These are phyloP conservation scores for Cyberlindnera mycetangii DNA, from an alignment of 805 yeast genomes.

Conservation along the genomic window DNA sequence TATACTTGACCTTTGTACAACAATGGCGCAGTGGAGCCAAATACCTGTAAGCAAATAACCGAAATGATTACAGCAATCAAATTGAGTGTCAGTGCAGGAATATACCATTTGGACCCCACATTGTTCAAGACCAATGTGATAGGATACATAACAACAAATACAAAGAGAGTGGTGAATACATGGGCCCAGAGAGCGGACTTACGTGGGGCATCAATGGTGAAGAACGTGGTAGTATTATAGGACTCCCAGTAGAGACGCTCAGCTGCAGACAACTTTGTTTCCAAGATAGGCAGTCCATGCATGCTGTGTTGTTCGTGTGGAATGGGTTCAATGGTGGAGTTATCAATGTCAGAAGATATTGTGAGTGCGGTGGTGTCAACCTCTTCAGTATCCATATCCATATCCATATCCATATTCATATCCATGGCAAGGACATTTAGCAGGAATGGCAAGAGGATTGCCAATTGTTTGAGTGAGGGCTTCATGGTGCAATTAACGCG, in stretches of 20 bases:
- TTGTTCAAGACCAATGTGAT: slow-evolving; percentile 61
- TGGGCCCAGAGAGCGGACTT: slow-evolving; percentile 56
- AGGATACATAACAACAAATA: slow-evolving; percentile 64
- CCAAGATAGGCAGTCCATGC: slow-evolving; percentile 76
- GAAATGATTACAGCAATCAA: slow-evolving; percentile 45
- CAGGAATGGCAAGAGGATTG: slow-evolving; percentile 3
- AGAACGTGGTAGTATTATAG: slow-evolving; percentile 75
- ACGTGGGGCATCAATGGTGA: slow-evolving; percentile 50
- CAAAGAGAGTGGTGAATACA: slow-evolving; percentile 38
- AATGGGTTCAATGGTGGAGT: slow-evolving; percentile 33
- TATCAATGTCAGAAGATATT: slow-evolving; percentile 3
- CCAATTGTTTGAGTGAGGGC: background rate
- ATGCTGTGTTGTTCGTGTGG: slow-evolving; percentile 45
- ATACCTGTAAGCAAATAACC: slow-evolving; percentile 52
- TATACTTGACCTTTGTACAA: slow-evolving; percentile 80
- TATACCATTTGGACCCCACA: slow-evolving; percentile 53
- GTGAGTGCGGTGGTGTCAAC: slow-evolving; percentile 5
- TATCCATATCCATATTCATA: slow-evolving; percentile 21
- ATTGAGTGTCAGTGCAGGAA: slow-evolving; percentile 55
- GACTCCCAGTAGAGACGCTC: slow-evolving; percentile 75
- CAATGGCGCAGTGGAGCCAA: slow-evolving; percentile 55
- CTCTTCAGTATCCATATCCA: slow-evolving; percentile 27
- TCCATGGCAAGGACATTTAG: slow-evolving; percentile 7
- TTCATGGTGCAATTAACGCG: slow-evolving; percentile 4
- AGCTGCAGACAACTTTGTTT: slow-evolving; percentile 62